These are phyloP conservation scores for Monosporascus cannonballus DNA, from an alignment of 2,329 filamentous ascomycete genomes.

Conservation along the genomic window DNA sequence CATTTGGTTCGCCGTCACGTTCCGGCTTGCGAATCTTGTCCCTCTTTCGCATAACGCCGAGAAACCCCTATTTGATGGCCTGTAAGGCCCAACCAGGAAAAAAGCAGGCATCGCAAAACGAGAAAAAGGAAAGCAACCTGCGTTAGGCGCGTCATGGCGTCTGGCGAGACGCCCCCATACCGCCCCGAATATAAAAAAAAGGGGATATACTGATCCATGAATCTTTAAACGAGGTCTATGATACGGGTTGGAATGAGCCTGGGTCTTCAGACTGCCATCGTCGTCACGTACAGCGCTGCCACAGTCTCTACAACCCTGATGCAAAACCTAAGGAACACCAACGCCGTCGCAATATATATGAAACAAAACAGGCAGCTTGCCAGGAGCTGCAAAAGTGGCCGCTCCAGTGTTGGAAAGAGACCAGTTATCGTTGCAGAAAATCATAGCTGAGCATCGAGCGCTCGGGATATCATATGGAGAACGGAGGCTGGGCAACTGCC, in stretches of 20 bases:
- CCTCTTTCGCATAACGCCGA: neutral
- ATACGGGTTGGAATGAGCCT: conserved; percentile 15
- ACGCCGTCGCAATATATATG: conserved; percentile 16
- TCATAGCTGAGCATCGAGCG: conserved; percentile 14
- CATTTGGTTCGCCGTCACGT: neutral
- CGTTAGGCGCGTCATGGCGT: neutral
- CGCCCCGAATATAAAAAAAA: neutral
- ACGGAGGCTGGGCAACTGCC: conserved; percentile 7
- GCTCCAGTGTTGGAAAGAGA: conserved; percentile 3
- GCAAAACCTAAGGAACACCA: conserved; percentile 17
- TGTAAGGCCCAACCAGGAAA: neutral
- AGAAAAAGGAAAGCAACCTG: neutral
- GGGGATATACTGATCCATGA: neutral
- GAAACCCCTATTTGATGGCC: neutral
- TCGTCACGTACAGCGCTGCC: conserved; percentile 20
- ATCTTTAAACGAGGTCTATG: conserved; percentile 14
- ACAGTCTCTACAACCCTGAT: conserved; percentile 15
- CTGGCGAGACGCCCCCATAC: neutral
- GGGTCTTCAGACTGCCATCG: conserved; percentile 17
- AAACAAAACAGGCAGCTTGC: conserved; percentile 3
- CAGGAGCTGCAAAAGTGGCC: neutral
- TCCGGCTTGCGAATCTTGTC: neutral
- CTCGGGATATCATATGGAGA: conserved; percentile 18
- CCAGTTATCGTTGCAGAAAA: conserved; percentile 15
- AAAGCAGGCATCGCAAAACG: neutral